Evolutionary conservation across 2,329 filamentous ascomycete genomes (phyloP), one percentile per base, ranked within the genome.

Genomic region (Fusarium chlamydosporum): DNA sequence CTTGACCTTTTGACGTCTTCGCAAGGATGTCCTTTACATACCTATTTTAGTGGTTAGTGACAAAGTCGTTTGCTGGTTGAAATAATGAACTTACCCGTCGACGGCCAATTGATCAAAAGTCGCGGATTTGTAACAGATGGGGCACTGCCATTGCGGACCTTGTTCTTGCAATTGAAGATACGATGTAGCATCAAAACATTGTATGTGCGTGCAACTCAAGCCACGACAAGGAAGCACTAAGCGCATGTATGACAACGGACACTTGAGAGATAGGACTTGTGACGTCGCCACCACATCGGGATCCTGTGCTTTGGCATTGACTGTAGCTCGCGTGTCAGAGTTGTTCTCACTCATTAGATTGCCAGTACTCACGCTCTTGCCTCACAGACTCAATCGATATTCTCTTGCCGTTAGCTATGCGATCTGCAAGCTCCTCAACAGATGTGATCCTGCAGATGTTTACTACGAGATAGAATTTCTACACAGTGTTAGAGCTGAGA

Each of bases 151-250:
- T 18, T 96, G 96, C 0, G 96, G 96, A 0, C 93, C 95, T 82
- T 99, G 96, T 77, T 98, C 94, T 77, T 98, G 95, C 29, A 99
- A 82, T 73, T 97, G 93, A 20, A 99, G 85, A 76, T 97, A 99
- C 3, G 93, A 96, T 4, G 89, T 91, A 4, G 92, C 95, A 78
- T 99, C 96, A 72, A 98, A 99, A 77, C 96, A 99, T 76, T 97
- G 93, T 27, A 96, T 92, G 78, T 99, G 96, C 4, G 88, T 91
- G 81, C 96, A 99, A 34, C 89, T 81, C 4, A 89, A 85, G 6
- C 92, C 92, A 34, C 96, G 90, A 72, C 93, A 93, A 1, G 96
- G 96, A 16, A 92, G 84, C 10, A 86, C 85, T 35, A 99, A 91
- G 62, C 94, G 87, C 77, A 94, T 88, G 35, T 93, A 97, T 4